A percentile compares a stretch with the other conserved stretches of the same genome.
Conservation (phyloP, 495 filamentous ascomycete species). For the Penicillium ochrochloron region DNA sequence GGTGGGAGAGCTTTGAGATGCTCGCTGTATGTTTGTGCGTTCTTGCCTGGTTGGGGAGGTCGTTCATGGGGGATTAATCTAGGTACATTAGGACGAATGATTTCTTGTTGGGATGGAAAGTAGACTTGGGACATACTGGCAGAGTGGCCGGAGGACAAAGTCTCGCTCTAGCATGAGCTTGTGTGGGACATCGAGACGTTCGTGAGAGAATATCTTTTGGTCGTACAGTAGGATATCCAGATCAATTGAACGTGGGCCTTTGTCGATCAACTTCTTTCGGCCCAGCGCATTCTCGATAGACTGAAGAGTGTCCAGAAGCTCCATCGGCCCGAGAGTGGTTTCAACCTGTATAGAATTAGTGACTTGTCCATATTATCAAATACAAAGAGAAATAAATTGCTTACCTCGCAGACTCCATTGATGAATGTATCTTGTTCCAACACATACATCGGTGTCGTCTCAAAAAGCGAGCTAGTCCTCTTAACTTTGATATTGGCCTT, state of each 20-base stretch:
- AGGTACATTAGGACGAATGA: conserved; percentile 13
- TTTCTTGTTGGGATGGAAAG: neutral
- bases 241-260: conserved; percentile 92
- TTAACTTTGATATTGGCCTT: conserved; percentile 69
- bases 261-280: conserved; percentile 83
- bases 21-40: conserved; percentile 42
- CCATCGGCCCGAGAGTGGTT: conserved; percentile 74
- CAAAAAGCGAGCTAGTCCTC: conserved; percentile 86
- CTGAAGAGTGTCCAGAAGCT: conserved; percentile 79
- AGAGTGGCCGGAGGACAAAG: conserved; percentile 88
- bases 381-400: neutral
- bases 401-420: conserved; percentile 92
- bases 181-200: conserved; percentile 83
- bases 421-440: conserved; percentile 84
- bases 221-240: conserved; percentile 92
- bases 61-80: conserved; percentile 68
- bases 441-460: conserved; percentile 97
- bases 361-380: neutral
- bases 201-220: conserved; percentile 63
- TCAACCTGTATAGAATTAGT: conserved; percentile 63
- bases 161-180: conserved; percentile 84
- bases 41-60: conserved; percentile 45
- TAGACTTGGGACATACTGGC: conserved; percentile 62
- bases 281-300: conserved; percentile 79
- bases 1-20: conserved; percentile 70